Conservation (phyloP, 1,139 yeast genomes). For the Candida tropicalis region DNA sequence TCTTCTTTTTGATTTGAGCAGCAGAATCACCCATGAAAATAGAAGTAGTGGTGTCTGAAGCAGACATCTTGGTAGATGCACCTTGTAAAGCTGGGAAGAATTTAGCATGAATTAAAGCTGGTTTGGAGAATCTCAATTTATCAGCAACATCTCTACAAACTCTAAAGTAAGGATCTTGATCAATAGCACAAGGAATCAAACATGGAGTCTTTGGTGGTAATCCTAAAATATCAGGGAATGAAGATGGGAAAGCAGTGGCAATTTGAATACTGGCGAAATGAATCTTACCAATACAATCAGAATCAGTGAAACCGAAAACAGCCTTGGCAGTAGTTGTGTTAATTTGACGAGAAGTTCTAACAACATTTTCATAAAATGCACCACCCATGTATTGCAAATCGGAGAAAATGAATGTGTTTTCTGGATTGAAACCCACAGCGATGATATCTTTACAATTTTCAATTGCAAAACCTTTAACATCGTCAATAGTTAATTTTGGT, state of each 20-base stretch:
- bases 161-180: conserved; percentile 98
- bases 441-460: conserved; percentile 93
- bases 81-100: conserved; percentile 99
- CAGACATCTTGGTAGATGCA: conserved; percentile 95
- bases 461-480: conserved; percentile 75
- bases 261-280: conserved; percentile 97
- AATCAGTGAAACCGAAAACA: conserved; percentile 96
- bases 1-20: conserved; percentile 88
- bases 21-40: conserved; percentile 95
- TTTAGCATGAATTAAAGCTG: conserved; percentile 89
- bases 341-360: conserved; percentile 91
- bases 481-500: conserved; percentile 83
- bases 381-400: conserved; percentile 94
- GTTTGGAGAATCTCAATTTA: conserved; percentile 87
- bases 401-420: conserved; percentile 92
- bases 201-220: conserved; percentile 88
- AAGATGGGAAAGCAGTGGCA: conserved; percentile 92
- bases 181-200: conserved; percentile 98
- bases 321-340: conserved; percentile 96
- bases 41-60: conserved; percentile 76
- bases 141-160: conserved; percentile 97
- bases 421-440: conserved; percentile 92
- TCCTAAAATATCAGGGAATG: conserved; percentile 92
- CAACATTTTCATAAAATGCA: conserved; percentile 91
- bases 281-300: conserved; percentile 91